Base-by-base conservation (phyloP, 768 basidiomycete species). In the Auriculariales sp. region DNA sequence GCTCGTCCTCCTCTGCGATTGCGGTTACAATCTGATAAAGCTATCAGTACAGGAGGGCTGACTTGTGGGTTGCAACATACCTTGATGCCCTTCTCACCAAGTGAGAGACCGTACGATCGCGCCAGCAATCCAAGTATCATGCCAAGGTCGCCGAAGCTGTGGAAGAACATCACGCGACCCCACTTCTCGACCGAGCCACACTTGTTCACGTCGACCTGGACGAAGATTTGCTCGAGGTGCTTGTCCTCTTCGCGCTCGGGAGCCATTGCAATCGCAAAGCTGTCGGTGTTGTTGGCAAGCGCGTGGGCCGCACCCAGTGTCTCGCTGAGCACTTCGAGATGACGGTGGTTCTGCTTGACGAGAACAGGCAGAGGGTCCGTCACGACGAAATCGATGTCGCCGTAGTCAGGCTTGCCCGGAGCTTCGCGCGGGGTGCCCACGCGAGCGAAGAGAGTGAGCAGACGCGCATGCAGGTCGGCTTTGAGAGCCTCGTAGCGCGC, bases 341-440 rank as follows among this genome's bases (percentile, higher is more conserved):
- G 2, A 31, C 66, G 47, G 27, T 58, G 54, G 25, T 55, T 55
- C 19, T 47, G 56, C 5, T 30, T 48, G 11, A 54, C 19, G 31
- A 27, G n/a, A 10, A 57, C 52, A 0, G 45, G 35, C 28, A 56
- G 64, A 6, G 81, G 75, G n/a, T 57, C 54, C 31, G 71, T 67
- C 3, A 82, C 82, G 19, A 81, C 62, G 47, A 83, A 73, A 59
- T 86, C 84, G 22, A 87, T 57, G 57, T 87, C 84, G 1, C 83
- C 83, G 53, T 81, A 67, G 59, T 79, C 76, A 1, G 48, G 36
- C 59, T 86, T 86, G 54, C 72, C 77, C 12, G 82, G 83, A 7
- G 73, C 77, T 61, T 84, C 82, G 5, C 58, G 58, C 1, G 83
- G 81, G 2, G 78, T 69, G 11, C 66, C 67, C 19, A 81, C 80